Conservation (phyloP, 345 rosid genomes). For the Chamaenerion angustifolium region DNA sequence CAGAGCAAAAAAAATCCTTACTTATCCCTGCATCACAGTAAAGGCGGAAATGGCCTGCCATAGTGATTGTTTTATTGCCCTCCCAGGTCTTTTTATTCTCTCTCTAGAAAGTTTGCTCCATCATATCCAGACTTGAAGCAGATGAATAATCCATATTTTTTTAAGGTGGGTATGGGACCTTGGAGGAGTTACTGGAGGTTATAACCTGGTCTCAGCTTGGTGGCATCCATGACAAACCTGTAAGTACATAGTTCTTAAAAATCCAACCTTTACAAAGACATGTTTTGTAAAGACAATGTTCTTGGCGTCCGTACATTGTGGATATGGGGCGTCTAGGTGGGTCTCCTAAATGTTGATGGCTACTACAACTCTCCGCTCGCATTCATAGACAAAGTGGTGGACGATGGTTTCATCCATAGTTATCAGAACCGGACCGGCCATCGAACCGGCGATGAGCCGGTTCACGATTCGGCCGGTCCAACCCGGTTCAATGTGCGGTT, state of each 20-base stretch:
- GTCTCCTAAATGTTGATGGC: conserved; percentile 36
- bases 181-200: conserved; percentile 33
- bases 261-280: neutral
- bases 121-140: neutral
- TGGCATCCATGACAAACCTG: conserved; percentile 41
- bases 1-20: too few species aligned
- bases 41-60: conserved; percentile 40
- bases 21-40: conserved; percentile 42
- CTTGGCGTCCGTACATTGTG: neutral
- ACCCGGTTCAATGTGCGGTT: too few species aligned
- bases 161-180: conserved; percentile 37
- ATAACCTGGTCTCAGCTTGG: conserved; percentile 40
- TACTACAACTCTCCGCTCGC: conserved; percentile 27
- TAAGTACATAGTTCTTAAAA: conserved; percentile 5
- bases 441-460: too few species aligned
- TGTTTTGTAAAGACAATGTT: neutral
- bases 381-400: conserved; percentile 38
- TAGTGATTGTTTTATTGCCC: conserved; percentile 36
- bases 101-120: neutral
- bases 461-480: too few species aligned
- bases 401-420: too few species aligned
- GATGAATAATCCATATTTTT: neutral
- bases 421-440: too few species aligned
- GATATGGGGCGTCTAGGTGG: conserved; percentile 18
- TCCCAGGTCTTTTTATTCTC: conserved; percentile 20